A percentile compares a stretch with the other conserved stretches of the same genome.
Conservation (phyloP, 352 stramenopile species). For the Globisporangium perplexum region DNA sequence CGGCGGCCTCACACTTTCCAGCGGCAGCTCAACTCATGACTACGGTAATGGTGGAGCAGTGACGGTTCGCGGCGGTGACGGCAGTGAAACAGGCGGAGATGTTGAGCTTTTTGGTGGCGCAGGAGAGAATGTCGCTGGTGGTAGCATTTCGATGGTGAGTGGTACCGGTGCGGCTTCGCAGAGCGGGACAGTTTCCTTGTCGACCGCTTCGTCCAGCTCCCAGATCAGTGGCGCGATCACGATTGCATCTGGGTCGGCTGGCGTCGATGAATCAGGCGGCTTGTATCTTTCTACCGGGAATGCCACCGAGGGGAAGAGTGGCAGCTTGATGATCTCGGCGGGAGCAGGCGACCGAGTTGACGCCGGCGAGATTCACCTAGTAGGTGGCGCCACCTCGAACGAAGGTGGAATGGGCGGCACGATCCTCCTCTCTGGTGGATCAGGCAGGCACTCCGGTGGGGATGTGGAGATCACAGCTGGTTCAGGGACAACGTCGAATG, state of each 20-base stretch:
- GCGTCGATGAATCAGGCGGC: conserved; percentile 10
- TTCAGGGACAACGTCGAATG: conserved; percentile 11
- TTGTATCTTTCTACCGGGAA: conserved; percentile 11
- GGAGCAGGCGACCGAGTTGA: conserved; percentile 17
- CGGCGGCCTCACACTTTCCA: conserved; percentile 17
- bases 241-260: conserved; percentile 18
- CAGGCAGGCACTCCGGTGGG: conserved; percentile 19
- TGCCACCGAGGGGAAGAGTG: conserved; percentile 12
- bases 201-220: conserved; percentile 14
- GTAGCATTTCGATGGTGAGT: conserved; percentile 18
- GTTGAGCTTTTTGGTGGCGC: conserved; percentile 16
- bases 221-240: conserved; percentile 23
- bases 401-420: conserved; percentile 22
- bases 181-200: conserved; percentile 24
- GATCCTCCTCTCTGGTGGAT: conserved; percentile 22
- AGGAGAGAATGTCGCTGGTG: conserved; percentile 15
- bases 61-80: conserved; percentile 18
- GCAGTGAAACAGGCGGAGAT: conserved; percentile 16
- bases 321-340: conserved; percentile 19
- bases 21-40: conserved; percentile 16
- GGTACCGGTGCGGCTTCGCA: conserved; percentile 12
- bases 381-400: conserved; percentile 20
- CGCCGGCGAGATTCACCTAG: conserved; percentile 20
- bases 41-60: conserved; percentile 14
- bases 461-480: conserved; percentile 25